Base-by-base conservation (phyloP, 108 stramenopile species). In the Skeletonema potamos region DNA sequence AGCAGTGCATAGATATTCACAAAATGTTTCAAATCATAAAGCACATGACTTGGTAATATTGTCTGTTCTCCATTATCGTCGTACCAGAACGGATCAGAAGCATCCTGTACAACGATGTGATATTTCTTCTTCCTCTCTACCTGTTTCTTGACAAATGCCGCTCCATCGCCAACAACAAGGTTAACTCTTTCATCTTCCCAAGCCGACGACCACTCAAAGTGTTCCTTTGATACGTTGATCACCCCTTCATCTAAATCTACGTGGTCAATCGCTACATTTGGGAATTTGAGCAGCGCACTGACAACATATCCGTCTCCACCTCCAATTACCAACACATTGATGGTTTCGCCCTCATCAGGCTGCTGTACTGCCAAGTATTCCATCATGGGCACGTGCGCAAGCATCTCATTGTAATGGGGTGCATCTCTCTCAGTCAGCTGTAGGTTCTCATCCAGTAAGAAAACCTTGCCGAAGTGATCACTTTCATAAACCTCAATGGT, bases 381-480 rank as follows among this genome's bases (percentile, higher is more conserved):
- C 77, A 93, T 86, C 76, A 93, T 73, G 9, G 92, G 85, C 9
- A 90, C 72, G 62, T 93, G 92, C 0, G 89, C 89, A 86, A 93
- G 79, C 92, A 93, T 93, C 77, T 93, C 92, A 68, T 93, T 93
- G 77, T 93, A 93, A 27, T 85, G 83, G 54, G 87, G 80, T 0
- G 89, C 89, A 65, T 93, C 92, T 58, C 78, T 81, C 59, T 93
- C 89, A 17, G 92, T 90, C 7, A 93, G 54, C 58, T 93, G 92
- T 34, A 90, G 54, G 32, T 82, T 82, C 32, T 85, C 87, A 57
- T 93, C 92, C 30, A 93, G 54, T 11, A 90, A 54, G 51, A 93
- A 66, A 9, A 93, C 75, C 55, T 83, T 89, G 13, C 88, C 92
- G 74, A 73, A 90, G 68, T 87, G 75, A 39, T 73, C 78, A 48